Base-by-base conservation (phyloP, 139 green algal species). In the Chlorella sp. region DNA sequence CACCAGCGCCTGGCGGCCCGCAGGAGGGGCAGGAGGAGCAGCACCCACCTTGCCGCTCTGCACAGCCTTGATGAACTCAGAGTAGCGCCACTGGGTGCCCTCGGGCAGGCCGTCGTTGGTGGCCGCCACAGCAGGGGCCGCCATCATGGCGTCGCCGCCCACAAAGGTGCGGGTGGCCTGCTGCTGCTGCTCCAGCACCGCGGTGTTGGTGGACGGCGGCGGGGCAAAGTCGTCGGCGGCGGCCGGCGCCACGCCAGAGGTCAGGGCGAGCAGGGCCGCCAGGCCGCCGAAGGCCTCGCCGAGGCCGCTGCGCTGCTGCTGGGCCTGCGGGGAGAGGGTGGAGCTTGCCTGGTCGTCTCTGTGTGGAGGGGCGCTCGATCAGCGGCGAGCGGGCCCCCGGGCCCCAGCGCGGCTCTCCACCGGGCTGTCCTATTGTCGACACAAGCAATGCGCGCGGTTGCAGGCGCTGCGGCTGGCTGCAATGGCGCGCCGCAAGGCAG, bases 41-140 rank as follows among this genome's bases (percentile, higher is more conserved):
- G 67, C 67, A 73, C 30, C 32, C 12, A 44, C 28, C 30, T 15
- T 73, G 67, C 32, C 30, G 34, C 13, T 76, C 67, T 98, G 80
- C 5, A 99, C 98, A 6, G 98, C 98, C 18, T 90, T 91, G 74
- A 99, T 93, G 88, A 99, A 99, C 82, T 99, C 98, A 67, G 85
- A 94, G 93, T 99, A 99, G 18, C 98, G 90, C 98, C 98, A 99
- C 89, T 98, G 93, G 86, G 92, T 97, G 88, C 97, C 97, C 91
- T 99, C 98, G 28, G 98, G 98, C 80, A 99, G 94, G 25, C 36
- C 69, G 36, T 87, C 87, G 41, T 80, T 78, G 36, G 85, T 87
- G 26, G 89, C 85, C 16, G 86, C 83, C 12, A 88, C 86, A n/a
- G 91, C 79, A 1, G 90, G 88, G 9, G 90, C 89, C 4, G 70